Base-by-base conservation (phyloP, 768 basidiomycete species). In the Coprinopsis sp. region DNA sequence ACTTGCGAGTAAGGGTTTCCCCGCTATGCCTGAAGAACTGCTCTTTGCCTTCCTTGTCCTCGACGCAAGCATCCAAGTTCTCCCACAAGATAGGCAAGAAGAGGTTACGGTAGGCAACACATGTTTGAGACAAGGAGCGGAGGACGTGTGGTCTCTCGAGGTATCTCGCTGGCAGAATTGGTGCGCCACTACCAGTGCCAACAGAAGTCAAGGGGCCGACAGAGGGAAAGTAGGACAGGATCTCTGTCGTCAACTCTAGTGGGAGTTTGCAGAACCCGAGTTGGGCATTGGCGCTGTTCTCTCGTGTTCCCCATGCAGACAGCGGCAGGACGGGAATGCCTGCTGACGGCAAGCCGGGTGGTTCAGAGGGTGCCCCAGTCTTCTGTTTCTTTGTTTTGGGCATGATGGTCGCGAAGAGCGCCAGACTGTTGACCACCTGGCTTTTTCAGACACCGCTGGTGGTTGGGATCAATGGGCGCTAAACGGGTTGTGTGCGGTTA, bases 71-170 rank as follows among this genome's bases (percentile, higher is more conserved):
- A 33, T 68, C 61, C 22, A 69, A 51, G 8, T 59, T 50, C 37
- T 64, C 57, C 64, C 63, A 70, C 0, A 62, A 40, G 36, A 63
- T 42, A 2, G 61, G 61, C 3, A 65, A 52, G 36, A 67, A 67
- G 0, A 61, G 38, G 2, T 42, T 30, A 8, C 67, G 56, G 36
- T 65, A 61, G 0, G 51, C 37, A 18, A 46, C 51, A 44, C 64
- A 65, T 0, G 66, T 65, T 45, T 69, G 69, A 0, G 69, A 68
- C 5, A 69, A 58, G 4, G 64, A 58, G 2, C 65, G 58, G 12
- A 69, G 54, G 10, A 49, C 52, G 24, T 64, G 56, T n/a, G 56
- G 54, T 21, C 64, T 62, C 24, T 55, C 58, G 22, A 59, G 55
- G 47, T 60, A 57, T 2, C 41, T 39, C 6, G 46, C 25, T 13